phyloP scores from a whole-genome alignment of 2,329 filamentous ascomycete species.

The Stagonosporopsis tanaceti region DNA sequence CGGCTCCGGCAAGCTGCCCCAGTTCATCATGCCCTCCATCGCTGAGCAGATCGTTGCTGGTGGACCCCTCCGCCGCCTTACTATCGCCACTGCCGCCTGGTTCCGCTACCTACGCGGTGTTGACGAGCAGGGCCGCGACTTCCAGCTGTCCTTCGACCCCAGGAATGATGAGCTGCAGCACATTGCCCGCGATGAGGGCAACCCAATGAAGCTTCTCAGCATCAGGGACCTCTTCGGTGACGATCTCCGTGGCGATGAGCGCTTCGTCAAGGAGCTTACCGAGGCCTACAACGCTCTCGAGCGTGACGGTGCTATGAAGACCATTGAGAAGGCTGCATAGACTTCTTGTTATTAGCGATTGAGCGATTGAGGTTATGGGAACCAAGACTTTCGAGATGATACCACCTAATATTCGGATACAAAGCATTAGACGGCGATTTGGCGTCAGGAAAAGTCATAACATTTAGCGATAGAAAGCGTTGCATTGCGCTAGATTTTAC shows the following conservation, averaged over 20 bases:
- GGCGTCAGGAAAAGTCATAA: constrained; percentile 19
- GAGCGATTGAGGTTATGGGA: constrained; percentile 13
- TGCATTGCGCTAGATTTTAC: constrained; percentile 17
- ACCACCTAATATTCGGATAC: constrained; percentile 20
- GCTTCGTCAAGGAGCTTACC: constrained; percentile 38
- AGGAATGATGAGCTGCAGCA: constrained; percentile 38
- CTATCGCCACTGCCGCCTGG: constrained; percentile 37
- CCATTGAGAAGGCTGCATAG: constrained; percentile 28
- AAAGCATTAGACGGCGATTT: constrained; percentile 16
- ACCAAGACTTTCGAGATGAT: constrained; percentile 18
- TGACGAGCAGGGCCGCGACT: constrained; percentile 34
- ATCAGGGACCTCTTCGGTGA: constrained; percentile 37
- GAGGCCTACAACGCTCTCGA: constrained; percentile 32
- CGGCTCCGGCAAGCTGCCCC: constrained; percentile 41
- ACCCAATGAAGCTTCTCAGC: constrained; percentile 26
- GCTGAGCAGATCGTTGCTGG: constrained; percentile 38
- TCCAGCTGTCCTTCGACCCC: constrained; percentile 34
- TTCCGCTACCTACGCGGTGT: constrained; percentile 39
- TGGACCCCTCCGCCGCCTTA: constrained; percentile 35
- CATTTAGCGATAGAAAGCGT: constrained; percentile 22
- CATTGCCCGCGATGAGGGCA: constrained; percentile 26
- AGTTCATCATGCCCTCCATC: constrained; percentile 43
- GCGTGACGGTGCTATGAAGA: constrained; percentile 31
- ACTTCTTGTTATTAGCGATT: constrained; percentile 18
- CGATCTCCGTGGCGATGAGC: constrained; percentile 36